Percentiles rank a stretch among this genome's conserved stretches.
Evolutionary conservation across 83 land plant genomes (phyloP).

Genomic region (Picea engelmannii): DNA sequence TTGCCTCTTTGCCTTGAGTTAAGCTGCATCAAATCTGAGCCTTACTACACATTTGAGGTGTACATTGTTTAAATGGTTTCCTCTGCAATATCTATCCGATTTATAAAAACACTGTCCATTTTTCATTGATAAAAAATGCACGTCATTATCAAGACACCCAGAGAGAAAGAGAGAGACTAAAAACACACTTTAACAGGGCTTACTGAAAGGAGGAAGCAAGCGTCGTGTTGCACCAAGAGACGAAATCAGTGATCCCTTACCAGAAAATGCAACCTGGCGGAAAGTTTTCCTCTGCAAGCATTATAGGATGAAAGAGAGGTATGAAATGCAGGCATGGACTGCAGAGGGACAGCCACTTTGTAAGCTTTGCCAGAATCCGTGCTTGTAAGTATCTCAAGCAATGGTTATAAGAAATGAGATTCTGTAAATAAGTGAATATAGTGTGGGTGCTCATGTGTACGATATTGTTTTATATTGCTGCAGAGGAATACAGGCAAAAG

Average conservation of each 20-base stretch:
- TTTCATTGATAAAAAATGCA: too few species aligned
- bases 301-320: conserved; percentile 40
- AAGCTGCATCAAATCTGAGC: conserved; percentile 48
- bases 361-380: conserved; percentile 85
- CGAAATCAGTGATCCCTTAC: conserved; percentile 68
- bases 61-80: conserved; percentile 12
- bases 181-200: conserved; percentile 53
- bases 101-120: background rate
- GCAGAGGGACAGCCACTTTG: conserved; percentile 72
- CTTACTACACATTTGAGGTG: conserved; percentile 54
- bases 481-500: conserved; percentile 62
- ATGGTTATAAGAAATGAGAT: background rate
- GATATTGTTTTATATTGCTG: background rate
- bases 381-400: conserved; percentile 61
- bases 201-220: conserved; percentile 84
- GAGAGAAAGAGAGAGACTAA: background rate
- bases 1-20: conserved; percentile 77
- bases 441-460: background rate
- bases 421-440: background rate
- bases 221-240: conserved; percentile 67
- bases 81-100: background rate
- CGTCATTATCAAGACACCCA: background rate
- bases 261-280: conserved; percentile 74
- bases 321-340: conserved; percentile 76
- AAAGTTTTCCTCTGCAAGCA: conserved; percentile 44